These are phyloP conservation scores for Ogataea corticis DNA, from an alignment of 805 yeast species.

Conservation along the genomic window DNA sequence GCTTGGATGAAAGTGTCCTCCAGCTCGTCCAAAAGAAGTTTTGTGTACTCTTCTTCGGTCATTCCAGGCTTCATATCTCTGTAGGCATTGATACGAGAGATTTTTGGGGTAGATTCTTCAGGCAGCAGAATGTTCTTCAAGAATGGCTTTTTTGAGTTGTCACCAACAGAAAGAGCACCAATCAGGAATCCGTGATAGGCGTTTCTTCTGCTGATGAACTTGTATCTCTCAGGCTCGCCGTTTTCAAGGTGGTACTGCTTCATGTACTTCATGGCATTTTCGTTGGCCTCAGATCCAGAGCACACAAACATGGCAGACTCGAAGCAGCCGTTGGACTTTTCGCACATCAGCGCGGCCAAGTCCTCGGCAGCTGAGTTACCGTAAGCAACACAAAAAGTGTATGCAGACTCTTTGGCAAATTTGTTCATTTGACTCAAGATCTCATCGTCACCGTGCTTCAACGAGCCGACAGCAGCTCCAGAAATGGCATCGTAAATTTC, in stretches of 20 bases:
- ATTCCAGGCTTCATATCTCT: constrained; percentile 36
- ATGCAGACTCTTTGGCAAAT: constrained; percentile 37
- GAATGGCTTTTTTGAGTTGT: constrained; percentile 33
- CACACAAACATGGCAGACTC: constrained; percentile 48
- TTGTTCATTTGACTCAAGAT: constrained; percentile 25
- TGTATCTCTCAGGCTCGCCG: constrained; percentile 38
- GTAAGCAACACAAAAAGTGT: constrained; percentile 32
- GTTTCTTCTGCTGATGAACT: constrained; percentile 41
- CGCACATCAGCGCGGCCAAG: constrained; percentile 42
- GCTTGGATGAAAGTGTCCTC: constrained; percentile 40
- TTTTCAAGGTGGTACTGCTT: constrained; percentile 44
- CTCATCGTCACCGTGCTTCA: constrained; percentile 43
- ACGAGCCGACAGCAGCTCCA: constrained; percentile 49
- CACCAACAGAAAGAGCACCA: constrained; percentile 44
- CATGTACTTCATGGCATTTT: constrained; percentile 72
- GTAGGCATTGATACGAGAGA: constrained; percentile 36
- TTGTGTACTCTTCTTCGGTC: constrained; percentile 40
- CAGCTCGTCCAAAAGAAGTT: constrained; percentile 38
- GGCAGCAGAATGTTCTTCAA: constrained; percentile 31
- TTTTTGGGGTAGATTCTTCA: constrained; percentile 28
- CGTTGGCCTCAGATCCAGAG: constrained; percentile 78
- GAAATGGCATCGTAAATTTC: constrained; percentile 41
- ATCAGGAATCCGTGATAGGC: constrained; percentile 50
- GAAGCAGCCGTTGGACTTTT: constrained; percentile 37
- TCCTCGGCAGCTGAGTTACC: constrained; percentile 43